phyloP scores from a whole-genome alignment of 371 early-diverging fungal species.

The Blakeslea trispora region DNA sequence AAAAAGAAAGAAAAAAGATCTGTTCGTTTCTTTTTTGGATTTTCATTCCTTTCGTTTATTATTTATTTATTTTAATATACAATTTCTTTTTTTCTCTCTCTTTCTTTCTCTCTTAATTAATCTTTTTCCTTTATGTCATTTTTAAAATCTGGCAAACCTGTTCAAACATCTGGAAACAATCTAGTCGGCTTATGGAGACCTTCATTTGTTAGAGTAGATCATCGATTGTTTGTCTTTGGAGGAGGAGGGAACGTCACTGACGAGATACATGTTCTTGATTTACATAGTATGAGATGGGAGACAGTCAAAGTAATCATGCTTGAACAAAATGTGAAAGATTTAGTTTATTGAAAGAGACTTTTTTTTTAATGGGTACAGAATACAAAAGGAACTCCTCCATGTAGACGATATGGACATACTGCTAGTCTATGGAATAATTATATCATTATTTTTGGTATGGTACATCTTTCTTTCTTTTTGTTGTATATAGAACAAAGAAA shows the following conservation, averaged over 20 bases:
- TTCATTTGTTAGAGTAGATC: constrained; percentile 62
- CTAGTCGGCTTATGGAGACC: constrained; percentile 68
- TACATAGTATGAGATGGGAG: constrained; percentile 52
- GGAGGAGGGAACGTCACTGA: constrained; percentile 66
- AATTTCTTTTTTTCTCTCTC: constrained; percentile 6
- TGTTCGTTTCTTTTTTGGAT: constrained; percentile 1
- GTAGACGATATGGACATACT: constrained; percentile 62
- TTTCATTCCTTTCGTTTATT: constrained; percentile 2
- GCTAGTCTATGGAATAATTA: constrained; percentile 54
- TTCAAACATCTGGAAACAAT: constrained; percentile 60
- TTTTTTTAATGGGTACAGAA: too few relatives aligned
- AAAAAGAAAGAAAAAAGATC: too few relatives aligned
- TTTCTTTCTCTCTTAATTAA: background rate
- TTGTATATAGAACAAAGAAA: too few relatives aligned
- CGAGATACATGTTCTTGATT: constrained; percentile 60
- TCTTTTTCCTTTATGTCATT: too few relatives aligned
- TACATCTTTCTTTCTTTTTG: background rate
- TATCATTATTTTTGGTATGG: constrained; percentile 59
- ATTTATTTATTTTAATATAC: background rate
- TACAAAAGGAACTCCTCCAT: constrained; percentile 52
- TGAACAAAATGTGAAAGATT: too few relatives aligned
- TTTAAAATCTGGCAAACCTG: constrained; percentile 50
- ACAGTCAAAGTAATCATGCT: constrained; percentile 48
- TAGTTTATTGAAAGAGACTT: too few relatives aligned
- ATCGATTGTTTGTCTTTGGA: constrained; percentile 62